Percentiles rank a stretch among this genome's conserved stretches.
Evolutionary conservation across 805 yeast genomes (phyloP).

Genomic region (Candida argentea): DNA sequence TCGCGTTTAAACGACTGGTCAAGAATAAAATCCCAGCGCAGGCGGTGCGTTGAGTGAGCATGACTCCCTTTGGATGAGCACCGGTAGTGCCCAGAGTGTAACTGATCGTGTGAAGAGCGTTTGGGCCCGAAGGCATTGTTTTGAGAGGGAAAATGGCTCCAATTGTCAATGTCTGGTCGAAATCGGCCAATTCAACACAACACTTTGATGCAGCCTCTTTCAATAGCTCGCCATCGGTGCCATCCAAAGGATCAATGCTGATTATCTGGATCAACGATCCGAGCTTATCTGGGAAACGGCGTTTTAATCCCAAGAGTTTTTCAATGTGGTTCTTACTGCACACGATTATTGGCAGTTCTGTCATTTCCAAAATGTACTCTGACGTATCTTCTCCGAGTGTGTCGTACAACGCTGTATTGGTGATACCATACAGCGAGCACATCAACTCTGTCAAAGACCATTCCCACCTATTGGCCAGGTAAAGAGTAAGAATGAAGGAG

Average conservation of each 20-base stretch:
- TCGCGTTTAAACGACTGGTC: constrained; percentile 5
- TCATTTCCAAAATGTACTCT: constrained; percentile 20
- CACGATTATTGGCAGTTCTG: constrained; percentile 37
- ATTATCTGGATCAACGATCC: constrained; percentile 40
- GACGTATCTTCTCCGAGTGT: constrained; percentile 29
- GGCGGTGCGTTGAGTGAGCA: constrained; percentile 11
- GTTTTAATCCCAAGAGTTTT: constrained; percentile 36
- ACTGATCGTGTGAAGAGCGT: constrained; percentile 14
- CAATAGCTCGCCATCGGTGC: constrained; percentile 16
- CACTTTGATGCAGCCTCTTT: no score
- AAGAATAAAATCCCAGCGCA: constrained; percentile 11
- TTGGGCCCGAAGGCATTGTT: constrained; percentile 9
- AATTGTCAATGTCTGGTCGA: constrained; percentile 12
- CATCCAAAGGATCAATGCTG: constrained; percentile 40
- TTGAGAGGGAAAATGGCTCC: constrained; percentile 13
- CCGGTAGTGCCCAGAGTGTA: constrained; percentile 22
- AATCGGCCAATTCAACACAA: constrained; percentile 13
- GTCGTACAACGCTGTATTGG: constrained; percentile 32
- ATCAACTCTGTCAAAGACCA: constrained; percentile 30
- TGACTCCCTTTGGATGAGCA: constrained; percentile 16
- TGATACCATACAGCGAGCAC: constrained; percentile 21
- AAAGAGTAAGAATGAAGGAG: constrained; percentile 25
- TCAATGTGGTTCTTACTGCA: constrained; percentile 43
- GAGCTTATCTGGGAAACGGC: constrained; percentile 20
- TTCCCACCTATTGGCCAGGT: constrained; percentile 24